Percentiles rank a stretch among this genome's conserved stretches.
Conservation (phyloP, 371 early-diverging fungal species). For the Mortierella sp. region DNA sequence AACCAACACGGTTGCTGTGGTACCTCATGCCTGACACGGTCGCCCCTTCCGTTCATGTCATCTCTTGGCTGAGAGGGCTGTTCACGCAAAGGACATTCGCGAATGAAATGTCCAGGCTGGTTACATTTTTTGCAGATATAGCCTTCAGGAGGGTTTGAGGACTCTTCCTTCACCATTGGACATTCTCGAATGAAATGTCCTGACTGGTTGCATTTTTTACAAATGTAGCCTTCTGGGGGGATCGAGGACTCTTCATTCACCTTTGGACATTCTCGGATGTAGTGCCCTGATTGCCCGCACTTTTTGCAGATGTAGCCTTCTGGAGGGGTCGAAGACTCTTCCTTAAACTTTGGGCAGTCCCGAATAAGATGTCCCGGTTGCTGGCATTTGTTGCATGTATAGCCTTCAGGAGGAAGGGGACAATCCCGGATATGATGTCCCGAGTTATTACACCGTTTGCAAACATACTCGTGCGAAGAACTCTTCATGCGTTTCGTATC, state of each 20-base stretch:
- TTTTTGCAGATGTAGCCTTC: constrained; percentile 66
- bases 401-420: constrained; percentile 61
- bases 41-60: constrained; percentile 10
- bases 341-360: constrained; percentile 40
- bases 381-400: constrained; percentile 65
- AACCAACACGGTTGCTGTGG: constrained; percentile 83
- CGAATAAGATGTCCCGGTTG: constrained; percentile 57
- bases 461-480: constrained; percentile 63
- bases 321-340: constrained; percentile 28
- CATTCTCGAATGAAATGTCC: constrained; percentile 69
- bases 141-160: constrained; percentile 40
- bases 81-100: constrained; percentile 62
- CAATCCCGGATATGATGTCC: constrained; percentile 76
- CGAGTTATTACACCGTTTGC: constrained; percentile 64
- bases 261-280: constrained; percentile 70
- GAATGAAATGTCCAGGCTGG: constrained; percentile 71
- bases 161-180: constrained; percentile 17
- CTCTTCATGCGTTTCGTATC: neutral
- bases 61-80: constrained; percentile 5
- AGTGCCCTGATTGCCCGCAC: constrained; percentile 73
- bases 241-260: constrained; percentile 18
- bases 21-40: neutral
- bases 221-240: constrained; percentile 64
- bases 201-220: constrained; percentile 63
- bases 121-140: constrained; percentile 70